Conservation (phyloP, 768 basidiomycete genomes). For the Tephrocybe sp. region DNA sequence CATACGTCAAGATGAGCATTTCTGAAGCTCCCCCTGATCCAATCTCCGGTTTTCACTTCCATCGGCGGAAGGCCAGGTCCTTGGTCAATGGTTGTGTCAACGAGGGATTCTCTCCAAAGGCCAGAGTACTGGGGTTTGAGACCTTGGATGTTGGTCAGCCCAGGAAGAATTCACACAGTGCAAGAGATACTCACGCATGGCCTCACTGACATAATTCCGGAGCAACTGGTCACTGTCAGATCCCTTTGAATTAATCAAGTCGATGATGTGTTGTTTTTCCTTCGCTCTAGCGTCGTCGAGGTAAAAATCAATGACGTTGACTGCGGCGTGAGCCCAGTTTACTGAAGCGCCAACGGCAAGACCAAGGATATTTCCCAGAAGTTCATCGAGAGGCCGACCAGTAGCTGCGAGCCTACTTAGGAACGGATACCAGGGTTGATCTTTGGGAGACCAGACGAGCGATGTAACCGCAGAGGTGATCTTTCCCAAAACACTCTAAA, state of each 20-base stretch:
- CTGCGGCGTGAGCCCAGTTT: conserved; percentile 45
- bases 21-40: conserved; percentile 38
- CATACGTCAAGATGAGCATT: conserved; percentile 44
- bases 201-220: conserved; percentile 51
- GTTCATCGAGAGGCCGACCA: conserved; percentile 37
- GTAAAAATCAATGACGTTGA: conserved; percentile 54
- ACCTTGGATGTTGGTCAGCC: conserved; percentile 18
- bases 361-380: conserved; percentile 44
- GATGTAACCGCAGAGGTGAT: not conserved
- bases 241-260: conserved; percentile 34
- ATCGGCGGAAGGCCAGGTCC: conserved; percentile 33
- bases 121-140: conserved; percentile 42
- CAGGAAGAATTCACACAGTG: not conserved
- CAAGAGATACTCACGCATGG: conserved; percentile 40
- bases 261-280: conserved; percentile 38
- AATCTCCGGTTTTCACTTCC: conserved; percentile 38
- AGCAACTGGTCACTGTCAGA: conserved; percentile 33
- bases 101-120: conserved; percentile 35
- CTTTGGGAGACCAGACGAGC: conserved; percentile 8
- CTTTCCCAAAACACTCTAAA: conserved; percentile 5
- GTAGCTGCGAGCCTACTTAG: conserved; percentile 35
- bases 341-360: conserved; percentile 47
- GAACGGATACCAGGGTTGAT: conserved; percentile 39
- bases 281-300: conserved; percentile 39
- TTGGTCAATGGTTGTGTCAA: conserved; percentile 32